phyloP scores from a whole-genome alignment of 2,329 filamentous ascomycete species.

The Aspergillus persii region DNA sequence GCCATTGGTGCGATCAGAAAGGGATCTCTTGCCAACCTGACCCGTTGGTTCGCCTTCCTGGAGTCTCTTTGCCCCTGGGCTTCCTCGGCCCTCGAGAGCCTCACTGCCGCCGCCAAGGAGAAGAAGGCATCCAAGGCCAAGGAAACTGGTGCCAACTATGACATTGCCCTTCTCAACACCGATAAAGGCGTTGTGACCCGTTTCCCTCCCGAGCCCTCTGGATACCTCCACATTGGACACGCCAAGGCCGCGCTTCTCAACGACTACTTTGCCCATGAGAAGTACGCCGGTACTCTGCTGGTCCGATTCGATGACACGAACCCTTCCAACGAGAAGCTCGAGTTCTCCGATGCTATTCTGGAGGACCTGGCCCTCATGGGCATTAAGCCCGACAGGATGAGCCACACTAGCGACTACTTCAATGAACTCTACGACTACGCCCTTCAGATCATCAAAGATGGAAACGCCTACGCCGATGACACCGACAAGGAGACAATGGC shows the following conservation, averaged over 20 bases:
- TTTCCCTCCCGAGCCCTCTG: constrained; percentile 93
- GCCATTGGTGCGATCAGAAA: constrained; percentile 77
- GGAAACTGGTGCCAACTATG: constrained; percentile 75
- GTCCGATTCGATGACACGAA: constrained; percentile 97
- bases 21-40: constrained; percentile 71
- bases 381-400: constrained; percentile 80
- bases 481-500: constrained; percentile 88
- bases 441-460: constrained; percentile 78
- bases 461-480: constrained; percentile 90
- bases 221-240: constrained; percentile 93
- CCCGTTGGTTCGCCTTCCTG: constrained; percentile 83
- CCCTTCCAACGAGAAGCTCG: constrained; percentile 93
- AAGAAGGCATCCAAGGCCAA: constrained; percentile 69
- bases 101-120: constrained; percentile 66
- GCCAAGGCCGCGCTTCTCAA: constrained; percentile 91
- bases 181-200: constrained; percentile 87
- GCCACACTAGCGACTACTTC: constrained; percentile 95
- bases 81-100: constrained; percentile 65
- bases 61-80: constrained; percentile 79
- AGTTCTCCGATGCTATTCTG: constrained; percentile 90
- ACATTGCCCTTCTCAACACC: constrained; percentile 79
- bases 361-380: constrained; percentile 90
- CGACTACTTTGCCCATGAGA: constrained; percentile 94
- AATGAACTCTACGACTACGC: constrained; percentile 85
- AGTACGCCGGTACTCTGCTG: constrained; percentile 86